Base-by-base conservation (phyloP, 2,329 filamentous ascomycete genomes). In the Diatrype stigma region DNA sequence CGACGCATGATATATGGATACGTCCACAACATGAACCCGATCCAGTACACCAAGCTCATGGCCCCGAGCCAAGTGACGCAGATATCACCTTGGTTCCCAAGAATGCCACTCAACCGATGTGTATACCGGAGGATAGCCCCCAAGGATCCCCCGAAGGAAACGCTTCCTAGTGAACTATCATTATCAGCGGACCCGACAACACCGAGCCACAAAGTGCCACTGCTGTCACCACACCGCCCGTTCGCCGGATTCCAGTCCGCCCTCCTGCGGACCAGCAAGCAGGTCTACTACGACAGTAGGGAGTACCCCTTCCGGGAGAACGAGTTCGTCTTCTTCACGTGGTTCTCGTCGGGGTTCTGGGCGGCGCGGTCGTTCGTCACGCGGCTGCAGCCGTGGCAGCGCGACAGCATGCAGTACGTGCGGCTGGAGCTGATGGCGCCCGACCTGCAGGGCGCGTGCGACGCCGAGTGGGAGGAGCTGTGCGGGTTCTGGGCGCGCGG, bases 311-410 rank as follows among this genome's bases (percentile, higher is more conserved):
- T 73, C 51, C 53, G 57, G 6, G 47, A 57, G 21, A 74, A 73
- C 60, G 73, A 75, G 44, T 76, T 77, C 50, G 66, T 68, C 23
- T 78, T 75, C 51, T 62, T 69, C 30, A 71, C 70, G 32, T 73
- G 70, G 68, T 74, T 75, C 59, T 66, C 69, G 11, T 72, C 70
- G 6, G 74, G 73, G 0, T 58, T 75, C 6, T 67, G 67, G 53
- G 66, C 72, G 1, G 73, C 72, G 0, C 56, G 64, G 6, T 59
- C 63, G 2, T 71, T 74, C 48, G 62, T 65, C 1, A 52, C 60
- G 11, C 53, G 55, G 2, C 58, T 73, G 28, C 45, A 50, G 32
- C 55, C 61, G 3, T 77, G 75, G 75, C 74, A 78, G 63, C 61
- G 65, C 3, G 56, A 54, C 17, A 53, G 55, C 2, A 52, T 77